Evolutionary conservation across 768 basidiomycete genomes (phyloP), one percentile per base, ranked within the genome.

Genomic region (Pilatotrama ljubarskyi): DNA sequence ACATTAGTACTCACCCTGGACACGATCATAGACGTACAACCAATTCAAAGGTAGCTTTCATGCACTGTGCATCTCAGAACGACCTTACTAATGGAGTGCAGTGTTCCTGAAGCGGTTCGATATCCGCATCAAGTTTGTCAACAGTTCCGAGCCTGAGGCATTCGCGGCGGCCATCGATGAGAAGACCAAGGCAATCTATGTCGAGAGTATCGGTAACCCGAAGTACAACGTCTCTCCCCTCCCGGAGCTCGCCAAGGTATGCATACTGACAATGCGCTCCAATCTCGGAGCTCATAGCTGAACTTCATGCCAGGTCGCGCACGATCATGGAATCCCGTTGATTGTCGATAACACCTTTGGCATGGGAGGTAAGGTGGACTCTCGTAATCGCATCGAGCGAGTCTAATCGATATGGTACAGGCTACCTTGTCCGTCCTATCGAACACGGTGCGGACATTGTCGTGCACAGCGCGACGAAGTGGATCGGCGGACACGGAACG

Each of bases 341-440:
- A 85, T 93, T 47, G 90, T 93, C 0, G 90, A 91, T 67, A 91
- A 90, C 67, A 91, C 87, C 5, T 89, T 90, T 61, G 90, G 87
- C 43, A 84, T 86, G 74, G 88, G 86, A 65, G 86, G 82, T 70
- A 41, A 36, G 63, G 15, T 13, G 5, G 5, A 17, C 13, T 3
- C 17, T 24, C 6, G 1, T 10, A 11, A 1, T 17, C 26, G 36
- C 20, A 17, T 17, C 15, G 42, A 42, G 60, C 10, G 66, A 61
- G 7, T 14, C 25, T 40, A 7, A 32, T 5, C 22, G 11, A 51
- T 40, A 18, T 17, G n/a, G n/a, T 8, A 13, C 54, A 70, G 70
- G 75, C 3, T 93, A 90, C 66, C 78, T 92, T 55, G 76, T 86
- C 58, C 77, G 80, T 1, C 91, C 91, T 1, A 84, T 92, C 60